These are phyloP conservation scores for Pistacia atlantica DNA, from an alignment of 345 rosid genomes.

Conservation along the genomic window DNA sequence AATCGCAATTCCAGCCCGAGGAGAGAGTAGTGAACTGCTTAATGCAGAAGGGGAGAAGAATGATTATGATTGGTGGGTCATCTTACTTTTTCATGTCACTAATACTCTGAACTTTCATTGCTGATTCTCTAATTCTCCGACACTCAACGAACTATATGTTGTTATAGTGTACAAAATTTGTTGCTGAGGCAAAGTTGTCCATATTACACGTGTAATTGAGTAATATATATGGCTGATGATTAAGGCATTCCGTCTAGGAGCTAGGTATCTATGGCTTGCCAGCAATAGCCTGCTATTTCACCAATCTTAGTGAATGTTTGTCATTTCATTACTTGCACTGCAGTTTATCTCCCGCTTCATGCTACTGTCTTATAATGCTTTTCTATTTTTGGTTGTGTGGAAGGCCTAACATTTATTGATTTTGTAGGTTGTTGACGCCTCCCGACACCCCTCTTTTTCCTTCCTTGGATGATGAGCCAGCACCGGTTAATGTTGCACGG, in stretches of 20 bases:
- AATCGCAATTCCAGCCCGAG: slow-evolving; percentile 73
- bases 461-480: slow-evolving; percentile 85
- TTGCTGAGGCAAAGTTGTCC: neutral
- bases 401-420: slow-evolving; percentile 31
- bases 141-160: slow-evolving; percentile 3
- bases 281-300: neutral
- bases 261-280: neutral
- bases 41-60: slow-evolving; percentile 87
- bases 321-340: neutral
- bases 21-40: slow-evolving; percentile 86
- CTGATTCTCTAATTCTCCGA: slow-evolving; percentile 3
- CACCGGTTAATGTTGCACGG: slow-evolving; percentile 47
- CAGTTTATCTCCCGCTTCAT: neutral
- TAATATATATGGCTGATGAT: neutral
- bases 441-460: slow-evolving; percentile 98
- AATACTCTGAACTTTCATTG: slow-evolving; percentile 7
- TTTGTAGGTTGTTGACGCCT: slow-evolving; percentile 91
- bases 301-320: slow-evolving; percentile 1
- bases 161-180: slow-evolving; percentile 10
- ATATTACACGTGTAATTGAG: neutral
- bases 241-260: neutral
- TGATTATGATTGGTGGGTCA: slow-evolving; percentile 91
- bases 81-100: slow-evolving; percentile 18
- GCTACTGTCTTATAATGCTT: neutral
- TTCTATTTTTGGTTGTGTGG: slow-evolving; percentile 28